Evolutionary conservation across 768 basidiomycete species (phyloP), one percentile per base, ranked within the genome.

Genomic region (Boletus coccyginus): DNA sequence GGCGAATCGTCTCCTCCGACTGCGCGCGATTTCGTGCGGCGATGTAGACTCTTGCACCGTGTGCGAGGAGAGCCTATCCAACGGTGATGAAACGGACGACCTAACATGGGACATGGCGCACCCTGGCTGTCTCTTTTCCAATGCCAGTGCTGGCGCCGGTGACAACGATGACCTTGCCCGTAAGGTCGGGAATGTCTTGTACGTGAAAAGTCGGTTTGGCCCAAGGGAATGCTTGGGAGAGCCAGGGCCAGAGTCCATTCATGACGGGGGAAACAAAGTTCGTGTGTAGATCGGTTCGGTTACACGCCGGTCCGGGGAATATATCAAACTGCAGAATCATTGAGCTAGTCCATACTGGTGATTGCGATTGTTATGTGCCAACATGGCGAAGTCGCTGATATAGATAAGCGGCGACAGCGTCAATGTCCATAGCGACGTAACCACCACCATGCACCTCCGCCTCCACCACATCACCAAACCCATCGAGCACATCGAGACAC

Each of bases 31-130:
- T 66, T 12, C 75, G 64, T 5, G 67, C 60, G 13, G 71, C 72
- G 9, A 78, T 52, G 60, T 78, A 77, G 24, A 78, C 75, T 14
- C 60, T 72, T 0, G 74, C 73, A 11, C 68, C 60, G n/a, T 67
- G 64, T 10, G 52, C 16, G n/a, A 76, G 65, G 36, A 74, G 62
- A 35, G 52, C 63, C 65, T 52, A 5, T 38, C 13, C 36, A 14
- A 16, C 13, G 36, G 16, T 14, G 36, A 4, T 38, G 36, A 16
- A 13, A 14, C 36, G 9, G 38, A 17, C 17, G 7, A 17, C 17
- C 2, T 14, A 38, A 38, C 8, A 7, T 0, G 19, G 5, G 19
- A 36, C 46, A 29, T 10, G n/a, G n/a, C n/a, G n/a, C n/a, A 69
- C 64, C 46, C 54, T 67, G 10, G 58, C 59, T 0, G 70, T 70